These are phyloP conservation scores for Pseudogymnoascus sp. DNA, from an alignment of 2,329 filamentous ascomycete genomes.

Conservation along the genomic window DNA sequence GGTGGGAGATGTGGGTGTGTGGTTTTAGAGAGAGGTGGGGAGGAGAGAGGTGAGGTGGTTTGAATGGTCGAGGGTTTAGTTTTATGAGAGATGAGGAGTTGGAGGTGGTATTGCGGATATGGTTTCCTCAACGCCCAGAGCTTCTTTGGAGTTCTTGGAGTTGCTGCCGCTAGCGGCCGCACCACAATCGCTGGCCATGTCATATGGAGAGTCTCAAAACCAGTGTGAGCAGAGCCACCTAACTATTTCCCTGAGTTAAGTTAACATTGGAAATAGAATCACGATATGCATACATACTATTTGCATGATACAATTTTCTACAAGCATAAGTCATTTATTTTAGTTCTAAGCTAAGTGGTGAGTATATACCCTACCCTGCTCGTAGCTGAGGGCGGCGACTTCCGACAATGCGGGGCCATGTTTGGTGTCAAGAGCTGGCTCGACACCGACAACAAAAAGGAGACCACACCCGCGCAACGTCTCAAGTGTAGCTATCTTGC, in stretches of 20 bases:
- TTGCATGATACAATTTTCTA: background rate
- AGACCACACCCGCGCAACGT: background rate
- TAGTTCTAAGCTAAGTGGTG: background rate
- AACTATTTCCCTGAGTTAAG: background rate
- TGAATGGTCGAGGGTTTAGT: background rate
- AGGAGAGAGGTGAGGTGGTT: background rate
- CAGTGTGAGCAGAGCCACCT: background rate
- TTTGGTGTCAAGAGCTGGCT: background rate
- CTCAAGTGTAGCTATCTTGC: background rate
- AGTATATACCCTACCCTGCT: background rate
- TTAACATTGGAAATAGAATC: background rate
- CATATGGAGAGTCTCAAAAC: background rate
- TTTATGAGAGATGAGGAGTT: background rate
- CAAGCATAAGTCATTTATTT: background rate
- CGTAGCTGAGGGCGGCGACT: background rate
- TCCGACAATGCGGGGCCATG: background rate
- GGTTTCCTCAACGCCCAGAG: constrained; percentile 2
- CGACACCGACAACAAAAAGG: background rate
- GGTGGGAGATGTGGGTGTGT: background rate
- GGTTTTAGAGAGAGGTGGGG: background rate
- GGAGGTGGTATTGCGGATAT: constrained; percentile 1
- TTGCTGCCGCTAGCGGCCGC: constrained; percentile 8
- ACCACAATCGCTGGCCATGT: background rate
- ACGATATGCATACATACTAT: background rate
- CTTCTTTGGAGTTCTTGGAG: constrained; percentile 8